Evolutionary conservation across 129 eudicot genomes (phyloP).

Genomic region (Apium graveolens): DNA sequence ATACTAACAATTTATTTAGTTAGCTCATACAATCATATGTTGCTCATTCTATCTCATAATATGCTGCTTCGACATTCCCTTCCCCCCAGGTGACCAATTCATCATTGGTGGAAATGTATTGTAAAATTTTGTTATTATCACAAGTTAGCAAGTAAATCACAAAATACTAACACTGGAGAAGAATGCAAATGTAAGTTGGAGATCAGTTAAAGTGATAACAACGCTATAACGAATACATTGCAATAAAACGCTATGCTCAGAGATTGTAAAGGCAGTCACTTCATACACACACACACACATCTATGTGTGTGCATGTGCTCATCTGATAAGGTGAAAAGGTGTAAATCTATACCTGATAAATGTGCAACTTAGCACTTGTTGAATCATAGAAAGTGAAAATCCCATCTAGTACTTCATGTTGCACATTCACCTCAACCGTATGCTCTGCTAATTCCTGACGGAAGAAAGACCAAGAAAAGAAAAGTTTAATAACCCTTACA

Average conservation of each 20-base stretch:
- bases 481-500: not conserved
- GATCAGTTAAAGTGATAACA: not conserved
- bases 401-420: constrained; percentile 80
- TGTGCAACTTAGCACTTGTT: constrained; percentile 53
- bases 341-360: constrained; percentile 59
- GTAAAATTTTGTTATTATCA: not conserved
- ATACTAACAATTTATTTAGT: not conserved
- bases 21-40: not conserved
- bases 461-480: not conserved
- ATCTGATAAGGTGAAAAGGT: not conserved
- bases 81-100: not conserved
- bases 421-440: constrained; percentile 72
- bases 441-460: constrained; percentile 82
- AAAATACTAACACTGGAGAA: not conserved
- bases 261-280: not conserved
- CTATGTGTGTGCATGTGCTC: too few relatives aligned
- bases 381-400: constrained; percentile 88
- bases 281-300: too few relatives aligned
- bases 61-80: not conserved
- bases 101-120: not conserved
- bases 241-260: not conserved
- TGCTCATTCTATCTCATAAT: not conserved
- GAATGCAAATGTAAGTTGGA: not conserved
- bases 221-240: not conserved
- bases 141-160: not conserved